Base-by-base conservation (phyloP, 768 basidiomycete species). In the Leccinum disarticulatum region DNA sequence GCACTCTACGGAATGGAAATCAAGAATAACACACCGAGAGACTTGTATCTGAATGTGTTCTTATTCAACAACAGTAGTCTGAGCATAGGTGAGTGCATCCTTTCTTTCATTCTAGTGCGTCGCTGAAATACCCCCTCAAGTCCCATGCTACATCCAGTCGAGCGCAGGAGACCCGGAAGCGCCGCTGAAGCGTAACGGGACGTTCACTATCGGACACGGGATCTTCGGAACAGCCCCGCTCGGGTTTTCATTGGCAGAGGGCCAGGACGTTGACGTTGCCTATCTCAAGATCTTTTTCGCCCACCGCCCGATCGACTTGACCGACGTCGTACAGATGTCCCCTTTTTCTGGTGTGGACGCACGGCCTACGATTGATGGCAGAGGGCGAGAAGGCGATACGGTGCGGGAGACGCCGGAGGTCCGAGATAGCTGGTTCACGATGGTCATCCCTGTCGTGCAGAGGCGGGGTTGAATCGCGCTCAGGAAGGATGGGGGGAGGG, bases 331-430 rank as follows among this genome's bases (percentile, higher is more conserved):
- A 17, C 49, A 50, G 28, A 30, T n/a, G 17, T 51, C 50, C 9
- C 50, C 50, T 0, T 77, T 79, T 56, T 30, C 33, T 0, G 27
- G 6, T 10, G 11, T 27, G 17, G 15, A 61, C 3, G 52, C 15
- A 4, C 56, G 27, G 5, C 25, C 25, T 1, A 13, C 7, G 38
- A 8, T 13, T 4, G 33, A 57, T 10, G 64, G 57, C 0, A 22
- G 7, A 6, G 38, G 7, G 4, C 60, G 57, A 47, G 11, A 22
- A 7, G 46, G 46, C 5, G 22, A 13, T 47, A 13, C 1, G 46
- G 46, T 19, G 22, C 46, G 11, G 22, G 22, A 47, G 10, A 11
- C 50, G 30, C 48, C 10, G 28, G 22, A 51, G 17, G 51, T 19
- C 28, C 30, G 10, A 13, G 31, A 31, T 17, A 28, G 22, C 8